Base-by-base conservation (phyloP, 768 basidiomycete genomes). In the Lepiota subincarnata region DNA sequence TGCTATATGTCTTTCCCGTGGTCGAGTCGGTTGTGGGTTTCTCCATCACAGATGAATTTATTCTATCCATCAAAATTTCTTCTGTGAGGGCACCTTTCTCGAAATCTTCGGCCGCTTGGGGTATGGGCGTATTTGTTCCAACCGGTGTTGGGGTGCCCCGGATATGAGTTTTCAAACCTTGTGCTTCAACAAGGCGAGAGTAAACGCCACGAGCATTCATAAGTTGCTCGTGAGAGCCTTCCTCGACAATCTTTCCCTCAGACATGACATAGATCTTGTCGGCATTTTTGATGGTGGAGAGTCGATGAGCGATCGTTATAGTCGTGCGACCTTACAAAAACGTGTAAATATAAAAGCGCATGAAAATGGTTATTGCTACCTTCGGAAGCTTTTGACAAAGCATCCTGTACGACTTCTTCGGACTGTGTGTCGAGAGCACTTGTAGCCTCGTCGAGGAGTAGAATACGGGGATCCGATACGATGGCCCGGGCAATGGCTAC, bases 401-500 rank as follows among this genome's bases (percentile, higher is more conserved):
- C 89, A 64, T 90, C 84, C 67, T 91, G 89, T 1, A 92, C 89
- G 53, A 90, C 73, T 55, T 86, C 87, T 59, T 84, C 81, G 5
- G 84, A 86, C 60, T 84, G 85, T 0, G 87, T 87, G 66, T 91
- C 89, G 12, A 91, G 75, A 18, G 88, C 89, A 52, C 80, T 82
- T 0, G 88, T 90, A 14, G 85, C 87, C 59, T 91, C 89, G 55
- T 91, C 89, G 31, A 91, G 77, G 13, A 92, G 73, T 12, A 92
- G 69, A 50, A 92, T 85, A 37, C 79, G 74, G 1, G 89, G 89
- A 66, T 90, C 83, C 0, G 86, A 88, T 42, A 90, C 86, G 59
- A 89, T 87, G 3, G 87, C 86, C 35, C 86, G 81, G 20, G 89
- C 89, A 57, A 90, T 91, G 1, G 89, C 89, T 22, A 90, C 73